Percentiles rank a stretch among this genome's conserved stretches.
phyloP scores from a whole-genome alignment of 768 basidiomycete genomes.

The Porpolomopsis calyptriformis region DNA sequence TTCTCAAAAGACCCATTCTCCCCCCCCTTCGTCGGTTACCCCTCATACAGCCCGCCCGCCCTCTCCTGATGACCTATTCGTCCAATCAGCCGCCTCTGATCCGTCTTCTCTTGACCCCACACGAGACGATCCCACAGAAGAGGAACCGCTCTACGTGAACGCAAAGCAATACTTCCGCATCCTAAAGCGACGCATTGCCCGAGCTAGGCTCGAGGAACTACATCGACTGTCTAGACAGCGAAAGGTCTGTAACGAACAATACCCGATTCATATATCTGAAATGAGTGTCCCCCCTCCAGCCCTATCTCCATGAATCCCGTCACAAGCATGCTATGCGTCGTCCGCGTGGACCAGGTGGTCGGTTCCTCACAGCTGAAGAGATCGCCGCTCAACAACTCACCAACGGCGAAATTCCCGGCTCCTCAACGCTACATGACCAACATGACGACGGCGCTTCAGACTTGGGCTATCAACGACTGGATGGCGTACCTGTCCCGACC shows the following conservation, averaged over 20 bases:
- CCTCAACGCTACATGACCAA: constrained; percentile 9
- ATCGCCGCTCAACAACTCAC: constrained; percentile 69
- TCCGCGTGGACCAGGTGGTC: constrained; percentile 91
- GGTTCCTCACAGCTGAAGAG: constrained; percentile 95
- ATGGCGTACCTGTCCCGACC: constrained; percentile 14
- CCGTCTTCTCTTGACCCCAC: constrained; percentile 5
- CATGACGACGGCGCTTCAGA: constrained; percentile 20
- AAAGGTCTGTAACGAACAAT: constrained; percentile 47
- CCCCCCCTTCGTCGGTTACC: constrained; percentile 14
- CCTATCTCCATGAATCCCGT: constrained; percentile 95
- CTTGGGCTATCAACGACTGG: constrained; percentile 29
- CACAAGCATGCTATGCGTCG: constrained; percentile 98
- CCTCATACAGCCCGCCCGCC: constrained; percentile 15
- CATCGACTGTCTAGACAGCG: constrained; percentile 86
- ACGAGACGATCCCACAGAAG: constrained; percentile 45
- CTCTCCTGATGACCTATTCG: not conserved
- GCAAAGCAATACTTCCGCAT: constrained; percentile 99
- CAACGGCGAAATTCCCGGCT: constrained; percentile 23
- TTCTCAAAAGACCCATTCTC: constrained; percentile 14
- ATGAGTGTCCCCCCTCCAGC: constrained; percentile 35
- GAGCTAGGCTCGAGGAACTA: constrained; percentile 87
- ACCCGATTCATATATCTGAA: not conserved
- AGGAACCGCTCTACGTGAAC: constrained; percentile 98
- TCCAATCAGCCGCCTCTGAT: not conserved
- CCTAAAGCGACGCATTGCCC: constrained; percentile 84